These are phyloP conservation scores for Bipolaris zeicola DNA, from an alignment of 2,329 filamentous ascomycete species.

Conservation along the genomic window DNA sequence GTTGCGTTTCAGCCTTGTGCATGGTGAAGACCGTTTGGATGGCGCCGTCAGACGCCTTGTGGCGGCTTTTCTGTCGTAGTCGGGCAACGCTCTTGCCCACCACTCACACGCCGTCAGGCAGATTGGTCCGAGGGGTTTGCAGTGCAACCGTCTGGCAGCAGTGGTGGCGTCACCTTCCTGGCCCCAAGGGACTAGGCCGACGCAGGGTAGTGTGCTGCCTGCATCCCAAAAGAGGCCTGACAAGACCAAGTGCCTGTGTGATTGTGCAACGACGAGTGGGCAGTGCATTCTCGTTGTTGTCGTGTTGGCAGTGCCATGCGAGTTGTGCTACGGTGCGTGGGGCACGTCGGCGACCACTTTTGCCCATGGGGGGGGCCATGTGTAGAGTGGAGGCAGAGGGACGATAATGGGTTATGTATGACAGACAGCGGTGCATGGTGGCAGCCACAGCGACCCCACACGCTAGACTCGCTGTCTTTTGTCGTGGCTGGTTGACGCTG, in stretches of 20 bases:
- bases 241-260: conserved; percentile 14
- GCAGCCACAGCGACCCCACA: conserved; percentile 18
- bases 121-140: conserved; percentile 29
- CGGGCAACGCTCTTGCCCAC: conserved; percentile 25
- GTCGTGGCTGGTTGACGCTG: conserved; percentile 14
- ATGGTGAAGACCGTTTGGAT: not conserved
- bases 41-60: conserved; percentile 4
- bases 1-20: too few species aligned
- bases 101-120: conserved; percentile 17
- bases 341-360: conserved; percentile 23
- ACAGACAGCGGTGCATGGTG: not conserved
- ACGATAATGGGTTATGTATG: conserved; percentile 1
- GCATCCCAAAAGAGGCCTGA: conserved; percentile 25
- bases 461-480: conserved; percentile 12
- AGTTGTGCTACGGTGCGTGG: conserved; percentile 20
- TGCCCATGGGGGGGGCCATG: conserved; percentile 8
- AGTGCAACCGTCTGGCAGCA: conserved; percentile 24
- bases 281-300: conserved; percentile 26
- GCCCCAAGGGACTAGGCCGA: conserved; percentile 10
- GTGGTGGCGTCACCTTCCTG: conserved; percentile 14
- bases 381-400: not conserved
- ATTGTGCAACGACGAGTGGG: conserved; percentile 11
- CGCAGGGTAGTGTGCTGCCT: conserved; percentile 21
- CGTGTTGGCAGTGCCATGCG: conserved; percentile 35
- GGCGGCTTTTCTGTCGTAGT: conserved; percentile 31